A percentile compares a stretch with the other conserved stretches of the same genome.
phyloP scores from a whole-genome alignment of 208 protist genomes.

The Acanthamoeba royreba region DNA sequence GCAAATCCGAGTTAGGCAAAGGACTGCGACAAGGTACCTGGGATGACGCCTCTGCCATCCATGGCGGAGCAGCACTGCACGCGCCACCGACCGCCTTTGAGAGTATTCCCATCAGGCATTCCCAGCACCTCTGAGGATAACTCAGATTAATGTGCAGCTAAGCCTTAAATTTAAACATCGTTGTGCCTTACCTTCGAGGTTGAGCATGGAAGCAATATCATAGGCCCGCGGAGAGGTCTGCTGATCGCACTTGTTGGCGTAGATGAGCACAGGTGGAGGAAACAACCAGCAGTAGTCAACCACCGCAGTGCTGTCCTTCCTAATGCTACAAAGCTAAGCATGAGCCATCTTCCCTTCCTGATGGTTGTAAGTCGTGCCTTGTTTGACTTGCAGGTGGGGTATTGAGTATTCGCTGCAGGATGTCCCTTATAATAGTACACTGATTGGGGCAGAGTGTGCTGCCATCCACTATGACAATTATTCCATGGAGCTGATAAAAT shows the following conservation, averaged over 20 bases:
- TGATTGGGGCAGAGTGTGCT: neutral
- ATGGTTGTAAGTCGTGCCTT: too few relatives aligned
- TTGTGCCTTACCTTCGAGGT: neutral
- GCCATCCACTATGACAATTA: conserved; percentile 42
- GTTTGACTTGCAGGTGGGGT: neutral
- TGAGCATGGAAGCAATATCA: neutral
- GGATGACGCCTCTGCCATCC: conserved; percentile 26
- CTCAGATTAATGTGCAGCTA: too few relatives aligned
- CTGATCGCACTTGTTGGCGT: conserved; percentile 13
- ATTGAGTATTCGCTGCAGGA: neutral
- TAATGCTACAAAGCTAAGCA: too few relatives aligned
- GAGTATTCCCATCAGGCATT: neutral
- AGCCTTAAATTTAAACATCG: too few relatives aligned
- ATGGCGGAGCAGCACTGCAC: conserved; percentile 24
- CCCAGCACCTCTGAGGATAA: neutral
- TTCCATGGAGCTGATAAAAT: conserved; percentile 3
- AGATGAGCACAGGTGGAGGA: conserved; percentile 14
- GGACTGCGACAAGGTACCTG: neutral
- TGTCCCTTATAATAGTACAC: neutral
- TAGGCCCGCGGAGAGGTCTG: neutral
- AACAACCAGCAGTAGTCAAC: neutral
- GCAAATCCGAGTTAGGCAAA: neutral
- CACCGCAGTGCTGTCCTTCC: neutral
- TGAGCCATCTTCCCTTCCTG: too few relatives aligned
- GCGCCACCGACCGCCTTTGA: neutral